These are phyloP conservation scores for Dendrobium huoshanense DNA, from an alignment of 106 monocot genomes.

Conservation along the genomic window DNA sequence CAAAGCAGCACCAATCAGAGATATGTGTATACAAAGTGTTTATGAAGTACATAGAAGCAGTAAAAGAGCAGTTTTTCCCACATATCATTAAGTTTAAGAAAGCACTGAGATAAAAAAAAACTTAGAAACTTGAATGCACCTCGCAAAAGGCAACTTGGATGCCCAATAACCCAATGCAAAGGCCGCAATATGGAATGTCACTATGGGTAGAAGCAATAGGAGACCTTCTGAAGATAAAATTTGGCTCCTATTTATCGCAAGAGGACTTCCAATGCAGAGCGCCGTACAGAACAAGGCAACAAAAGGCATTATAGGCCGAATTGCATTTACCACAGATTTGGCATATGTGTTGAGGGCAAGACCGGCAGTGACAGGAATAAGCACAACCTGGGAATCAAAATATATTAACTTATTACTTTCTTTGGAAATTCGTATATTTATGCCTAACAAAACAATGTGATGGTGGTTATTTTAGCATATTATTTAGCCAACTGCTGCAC, in stretches of 20 bases:
- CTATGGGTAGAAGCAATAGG: constrained; percentile 62
- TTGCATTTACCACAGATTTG: constrained; percentile 59
- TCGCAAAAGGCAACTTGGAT: constrained; percentile 61
- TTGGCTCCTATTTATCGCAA: constrained; percentile 77
- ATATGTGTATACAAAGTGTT: background rate
- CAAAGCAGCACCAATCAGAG: background rate
- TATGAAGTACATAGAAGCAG: background rate
- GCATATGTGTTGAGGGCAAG: constrained; percentile 92
- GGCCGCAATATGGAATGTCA: constrained; percentile 81
- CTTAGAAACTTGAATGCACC: constrained; percentile 27
- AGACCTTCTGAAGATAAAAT: constrained; percentile 77
- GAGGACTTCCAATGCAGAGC: constrained; percentile 95
- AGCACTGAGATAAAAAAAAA: background rate
- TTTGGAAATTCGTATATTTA: background rate
- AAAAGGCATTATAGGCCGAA: constrained; percentile 95
- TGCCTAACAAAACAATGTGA: background rate
- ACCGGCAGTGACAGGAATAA: constrained; percentile 68
- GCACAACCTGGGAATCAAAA: constrained; percentile 55
- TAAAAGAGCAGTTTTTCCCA: background rate
- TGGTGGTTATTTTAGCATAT: background rate
- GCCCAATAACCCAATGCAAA: constrained; percentile 87
- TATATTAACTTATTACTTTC: background rate
- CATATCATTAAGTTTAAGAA: constrained; percentile 5
- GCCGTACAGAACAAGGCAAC: constrained; percentile 95
- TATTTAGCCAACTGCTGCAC: background rate